These are phyloP conservation scores for Polyporus arcularius DNA, from an alignment of 768 basidiomycete species.

Conservation along the genomic window DNA sequence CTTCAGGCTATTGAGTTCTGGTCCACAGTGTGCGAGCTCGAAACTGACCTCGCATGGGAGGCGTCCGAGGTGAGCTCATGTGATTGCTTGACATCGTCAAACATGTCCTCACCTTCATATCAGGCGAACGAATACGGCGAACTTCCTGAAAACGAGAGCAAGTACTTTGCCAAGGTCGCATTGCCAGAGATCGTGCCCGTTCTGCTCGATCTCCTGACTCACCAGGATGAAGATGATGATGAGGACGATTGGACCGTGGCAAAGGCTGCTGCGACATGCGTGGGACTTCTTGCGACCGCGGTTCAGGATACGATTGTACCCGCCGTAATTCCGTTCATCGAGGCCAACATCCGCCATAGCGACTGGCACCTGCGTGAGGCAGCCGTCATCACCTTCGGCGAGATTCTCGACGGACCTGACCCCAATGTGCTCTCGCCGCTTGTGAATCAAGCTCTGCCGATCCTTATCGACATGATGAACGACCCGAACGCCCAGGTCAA, in stretches of 20 bases:
- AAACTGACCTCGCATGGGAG: slow-evolving; percentile 89
- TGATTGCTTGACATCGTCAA: neutral
- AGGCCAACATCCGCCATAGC: slow-evolving; percentile 86
- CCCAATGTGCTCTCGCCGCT: slow-evolving; percentile 84
- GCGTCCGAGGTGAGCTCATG: slow-evolving; percentile 73
- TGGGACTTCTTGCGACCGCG: slow-evolving; percentile 85
- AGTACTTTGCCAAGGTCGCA: slow-evolving; percentile 92
- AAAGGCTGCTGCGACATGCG: slow-evolving; percentile 94
- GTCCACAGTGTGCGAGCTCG: slow-evolving; percentile 98
- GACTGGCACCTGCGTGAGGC: slow-evolving; percentile 98
- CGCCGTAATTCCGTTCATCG: slow-evolving; percentile 96
- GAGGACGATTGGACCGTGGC: slow-evolving; percentile 99
- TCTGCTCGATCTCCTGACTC: slow-evolving; percentile 82
- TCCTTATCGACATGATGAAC: slow-evolving; percentile 94
- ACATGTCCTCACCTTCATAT: neutral
- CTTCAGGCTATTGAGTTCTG: slow-evolving; percentile 98
- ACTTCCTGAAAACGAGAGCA: slow-evolving; percentile 80
- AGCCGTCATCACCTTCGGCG: slow-evolving; percentile 97
- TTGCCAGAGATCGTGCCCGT: slow-evolving; percentile 95
- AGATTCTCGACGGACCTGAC: slow-evolving; percentile 96
- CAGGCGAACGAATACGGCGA: slow-evolving; percentile 92
- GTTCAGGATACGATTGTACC: slow-evolving; percentile 91
- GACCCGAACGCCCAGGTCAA: slow-evolving; percentile 86
- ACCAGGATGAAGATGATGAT: slow-evolving; percentile 95
- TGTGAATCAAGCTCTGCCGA: slow-evolving; percentile 90